Percentiles rank a stretch among this genome's conserved stretches.
These are phyloP conservation scores for Phycomyces blakesleeanus DNA, from an alignment of 192 early-diverging fungal genomes.

Conservation along the genomic window DNA sequence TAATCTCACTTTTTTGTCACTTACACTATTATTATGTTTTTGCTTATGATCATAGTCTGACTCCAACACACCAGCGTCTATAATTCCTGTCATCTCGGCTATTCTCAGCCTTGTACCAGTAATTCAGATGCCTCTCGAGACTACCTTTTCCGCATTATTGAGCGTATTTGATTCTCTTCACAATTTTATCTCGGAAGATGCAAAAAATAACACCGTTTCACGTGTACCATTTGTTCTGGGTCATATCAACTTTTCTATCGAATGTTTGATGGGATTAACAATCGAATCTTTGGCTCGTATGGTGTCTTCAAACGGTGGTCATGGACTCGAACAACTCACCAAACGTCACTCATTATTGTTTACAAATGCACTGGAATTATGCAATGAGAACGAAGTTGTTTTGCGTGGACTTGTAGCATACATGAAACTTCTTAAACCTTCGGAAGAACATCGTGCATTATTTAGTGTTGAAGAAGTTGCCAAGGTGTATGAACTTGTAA, in stretches of 20 bases:
- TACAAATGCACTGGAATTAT: slow-evolving; percentile 36
- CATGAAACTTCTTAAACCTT: slow-evolving; percentile 20
- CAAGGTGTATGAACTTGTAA: slow-evolving; percentile 47
- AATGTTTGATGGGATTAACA: slow-evolving; percentile 46
- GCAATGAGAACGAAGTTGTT: slow-evolving; percentile 45
- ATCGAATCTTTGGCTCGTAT: slow-evolving; percentile 42
- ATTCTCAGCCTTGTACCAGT: slow-evolving; percentile 43
- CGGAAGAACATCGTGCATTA: not conserved
- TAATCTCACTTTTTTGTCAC: not conserved
- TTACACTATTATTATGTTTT: no score
- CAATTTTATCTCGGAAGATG: slow-evolving; percentile 20
- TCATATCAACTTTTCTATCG: slow-evolving; percentile 38
- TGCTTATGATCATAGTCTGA: not conserved
- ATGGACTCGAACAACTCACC: slow-evolving; percentile 14
- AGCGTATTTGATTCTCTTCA: slow-evolving; percentile 29
- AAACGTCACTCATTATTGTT: slow-evolving; percentile 27
- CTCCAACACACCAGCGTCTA: slow-evolving; percentile 16
- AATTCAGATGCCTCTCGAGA: slow-evolving; percentile 32
- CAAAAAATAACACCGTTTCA: slow-evolving; percentile 28
- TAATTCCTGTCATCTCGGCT: slow-evolving; percentile 37
- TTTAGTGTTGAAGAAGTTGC: slow-evolving; percentile 45
- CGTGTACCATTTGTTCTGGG: slow-evolving; percentile 41
- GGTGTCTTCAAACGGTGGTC: slow-evolving; percentile 15
- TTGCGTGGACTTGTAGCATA: slow-evolving; percentile 44
- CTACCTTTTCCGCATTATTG: slow-evolving; percentile 26